A percentile compares a stretch with the other conserved stretches of the same genome.
These are phyloP conservation scores for Gynochthodes officinalis DNA, from an alignment of 257 asterid species.

Conservation along the genomic window DNA sequence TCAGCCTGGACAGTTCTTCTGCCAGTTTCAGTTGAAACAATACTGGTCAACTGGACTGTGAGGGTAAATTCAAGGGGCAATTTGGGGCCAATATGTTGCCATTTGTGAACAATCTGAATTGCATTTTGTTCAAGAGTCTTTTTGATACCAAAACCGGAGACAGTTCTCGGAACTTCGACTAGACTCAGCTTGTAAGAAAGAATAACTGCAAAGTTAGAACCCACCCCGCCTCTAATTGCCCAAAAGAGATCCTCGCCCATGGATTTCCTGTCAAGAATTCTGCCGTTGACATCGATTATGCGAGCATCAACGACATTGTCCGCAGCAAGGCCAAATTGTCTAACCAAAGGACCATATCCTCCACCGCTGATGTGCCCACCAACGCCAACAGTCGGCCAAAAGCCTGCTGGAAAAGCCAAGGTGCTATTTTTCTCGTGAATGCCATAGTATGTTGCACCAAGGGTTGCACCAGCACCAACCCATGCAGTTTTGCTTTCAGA, in stretches of 20 bases:
- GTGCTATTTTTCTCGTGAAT: not conserved
- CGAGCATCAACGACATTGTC: slow-evolving; percentile 1
- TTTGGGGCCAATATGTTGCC: not conserved
- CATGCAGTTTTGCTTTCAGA: not conserved
- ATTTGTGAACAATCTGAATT: not conserved
- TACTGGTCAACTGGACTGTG: not conserved
- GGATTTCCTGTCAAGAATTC: too few relatives aligned
- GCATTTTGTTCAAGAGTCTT: slow-evolving; percentile 3
- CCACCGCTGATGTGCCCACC: slow-evolving; percentile 6
- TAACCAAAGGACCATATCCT: not conserved
- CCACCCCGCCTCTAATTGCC: slow-evolving; percentile 2
- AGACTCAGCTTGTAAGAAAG: not conserved
- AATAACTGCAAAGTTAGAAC: not conserved
- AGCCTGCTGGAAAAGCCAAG: not conserved
- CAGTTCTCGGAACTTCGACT: not conserved
- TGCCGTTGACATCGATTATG: too few relatives aligned
- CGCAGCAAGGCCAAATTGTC: not conserved
- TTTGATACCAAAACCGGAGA: not conserved
- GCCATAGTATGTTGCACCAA: not conserved
- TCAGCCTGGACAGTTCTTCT: not conserved
- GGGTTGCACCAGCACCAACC: slow-evolving; percentile 5
- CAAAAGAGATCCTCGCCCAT: too few relatives aligned
- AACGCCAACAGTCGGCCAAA: not conserved
- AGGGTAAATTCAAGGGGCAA: not conserved
- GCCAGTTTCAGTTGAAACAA: not conserved